These are phyloP conservation scores for Candida morakotiae DNA, from an alignment of 805 yeast species.

Conservation along the genomic window DNA sequence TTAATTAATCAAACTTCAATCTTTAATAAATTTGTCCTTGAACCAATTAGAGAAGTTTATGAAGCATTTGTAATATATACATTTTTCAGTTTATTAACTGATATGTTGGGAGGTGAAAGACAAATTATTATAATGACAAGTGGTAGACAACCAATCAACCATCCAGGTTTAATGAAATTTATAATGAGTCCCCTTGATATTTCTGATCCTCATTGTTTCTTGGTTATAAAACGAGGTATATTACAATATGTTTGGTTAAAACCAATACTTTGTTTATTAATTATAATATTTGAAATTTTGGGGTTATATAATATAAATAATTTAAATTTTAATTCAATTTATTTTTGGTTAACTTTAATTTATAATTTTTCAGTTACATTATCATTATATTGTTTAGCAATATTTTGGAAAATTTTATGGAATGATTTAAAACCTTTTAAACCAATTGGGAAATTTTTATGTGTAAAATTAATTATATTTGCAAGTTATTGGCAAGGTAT, in stretches of 20 bases:
- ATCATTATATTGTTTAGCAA: conserved; percentile 79
- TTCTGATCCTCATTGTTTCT: conserved; percentile 77
- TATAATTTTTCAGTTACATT: conserved; percentile 80
- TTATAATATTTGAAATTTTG: conserved; percentile 41
- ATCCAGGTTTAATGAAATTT: conserved; percentile 41
- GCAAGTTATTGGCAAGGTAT: conserved; percentile 98
- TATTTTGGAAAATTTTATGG: conserved; percentile 91
- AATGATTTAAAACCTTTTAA: conserved; percentile 70
- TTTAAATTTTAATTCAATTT: conserved; percentile 45
- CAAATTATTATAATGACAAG: conserved; percentile 68
- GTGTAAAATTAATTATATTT: conserved; percentile 90
- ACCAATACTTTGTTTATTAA: conserved; percentile 68
- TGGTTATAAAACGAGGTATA: conserved; percentile 76
- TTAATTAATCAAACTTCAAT: conserved; percentile 41
- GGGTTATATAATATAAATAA: conserved; percentile 51
- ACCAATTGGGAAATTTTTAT: conserved; percentile 89
- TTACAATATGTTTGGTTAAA: conserved; percentile 95
- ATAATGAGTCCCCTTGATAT: conserved; percentile 61
- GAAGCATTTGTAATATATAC: conserved; percentile 96
- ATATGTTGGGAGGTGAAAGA: conserved; percentile 89
- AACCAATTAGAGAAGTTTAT: conserved; percentile 82
- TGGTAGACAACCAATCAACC: conserved; percentile 67
- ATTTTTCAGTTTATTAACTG: conserved; percentile 77
- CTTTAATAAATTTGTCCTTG: conserved; percentile 45
- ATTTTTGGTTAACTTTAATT: conserved; percentile 60